Conservation (phyloP, 2,329 filamentous ascomycete species). For the Monosporascus ibericus region DNA sequence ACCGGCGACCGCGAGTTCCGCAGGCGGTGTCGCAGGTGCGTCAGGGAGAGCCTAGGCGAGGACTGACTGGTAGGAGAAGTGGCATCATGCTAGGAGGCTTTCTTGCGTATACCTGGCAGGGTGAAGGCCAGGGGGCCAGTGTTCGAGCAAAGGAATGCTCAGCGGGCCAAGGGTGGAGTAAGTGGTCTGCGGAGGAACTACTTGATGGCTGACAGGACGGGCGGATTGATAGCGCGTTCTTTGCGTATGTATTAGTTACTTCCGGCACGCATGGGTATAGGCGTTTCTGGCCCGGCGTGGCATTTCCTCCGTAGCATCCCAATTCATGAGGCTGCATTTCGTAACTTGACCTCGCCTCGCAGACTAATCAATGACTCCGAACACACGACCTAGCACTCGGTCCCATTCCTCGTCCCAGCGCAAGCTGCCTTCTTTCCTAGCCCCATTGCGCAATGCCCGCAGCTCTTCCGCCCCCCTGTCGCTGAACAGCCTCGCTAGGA, state of each 20-base stretch:
- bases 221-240: not conserved
- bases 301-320: not conserved
- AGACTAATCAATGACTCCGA: constrained; percentile 41
- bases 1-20: constrained; percentile 65
- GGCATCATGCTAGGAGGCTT: too few species aligned
- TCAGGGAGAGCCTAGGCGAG: constrained; percentile 75
- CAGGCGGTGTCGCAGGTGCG: constrained; percentile 69
- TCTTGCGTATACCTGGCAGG: too few species aligned
- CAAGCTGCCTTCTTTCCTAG: constrained; percentile 64
- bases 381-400: constrained; percentile 66
- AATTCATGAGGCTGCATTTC: not conserved
- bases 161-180: too few species aligned
- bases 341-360: not conserved
- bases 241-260: too few species aligned
- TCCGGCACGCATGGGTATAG: not conserved
- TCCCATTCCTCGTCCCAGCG: constrained; percentile 96
- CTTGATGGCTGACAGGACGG: not conserved
- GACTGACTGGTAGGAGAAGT: constrained; percentile 34
- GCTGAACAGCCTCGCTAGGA: constrained; percentile 60
- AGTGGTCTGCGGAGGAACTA: too few species aligned
- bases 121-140: too few species aligned
- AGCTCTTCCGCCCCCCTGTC: constrained; percentile 48
- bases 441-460: constrained; percentile 58
- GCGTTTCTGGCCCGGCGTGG: not conserved
- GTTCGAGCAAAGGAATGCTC: too few species aligned